A percentile compares a stretch with the other conserved stretches of the same genome.
These are phyloP conservation scores for Yarrowia sp. DNA, from an alignment of 805 yeast genomes.

Conservation along the genomic window DNA sequence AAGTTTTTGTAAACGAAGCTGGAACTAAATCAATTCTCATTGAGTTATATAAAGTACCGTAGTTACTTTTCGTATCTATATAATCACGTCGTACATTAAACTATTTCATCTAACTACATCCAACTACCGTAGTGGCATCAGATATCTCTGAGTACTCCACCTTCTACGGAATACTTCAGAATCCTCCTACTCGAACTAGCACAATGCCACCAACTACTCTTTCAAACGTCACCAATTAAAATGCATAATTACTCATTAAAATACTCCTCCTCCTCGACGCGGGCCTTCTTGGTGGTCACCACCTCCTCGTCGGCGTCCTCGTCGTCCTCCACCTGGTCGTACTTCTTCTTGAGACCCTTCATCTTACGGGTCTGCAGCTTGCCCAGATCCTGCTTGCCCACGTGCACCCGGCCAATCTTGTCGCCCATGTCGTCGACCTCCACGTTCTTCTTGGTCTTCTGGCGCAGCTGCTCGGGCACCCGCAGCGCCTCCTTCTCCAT, in stretches of 20 bases:
- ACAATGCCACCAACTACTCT: too few species aligned
- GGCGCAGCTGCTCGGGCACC: conserved; percentile 76
- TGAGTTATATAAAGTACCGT: too few species aligned
- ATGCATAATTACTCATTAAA: conserved; percentile 11
- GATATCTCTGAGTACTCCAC: too few species aligned
- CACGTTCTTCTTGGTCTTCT: conserved; percentile 84
- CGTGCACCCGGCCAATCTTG: conserved; percentile 92
- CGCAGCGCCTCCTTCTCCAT: conserved; percentile 84
- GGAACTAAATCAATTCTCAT: too few species aligned
- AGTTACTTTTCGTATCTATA: too few species aligned
- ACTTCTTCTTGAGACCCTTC: conserved; percentile 92
- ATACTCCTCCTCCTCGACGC: conserved; percentile 27
- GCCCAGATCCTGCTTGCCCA: conserved; percentile 90
- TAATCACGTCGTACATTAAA: too few species aligned
- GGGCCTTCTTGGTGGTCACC: conserved; percentile 31
- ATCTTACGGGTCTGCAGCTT: conserved; percentile 94
- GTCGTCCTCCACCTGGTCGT: conserved; percentile 66
- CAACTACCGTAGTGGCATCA: too few species aligned
- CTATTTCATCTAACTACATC: too few species aligned
- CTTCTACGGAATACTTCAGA: too few species aligned
- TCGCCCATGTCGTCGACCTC: conserved; percentile 89
- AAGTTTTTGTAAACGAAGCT: too few species aligned
- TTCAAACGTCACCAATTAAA: too few species aligned
- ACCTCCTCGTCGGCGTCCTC: conserved; percentile 48
- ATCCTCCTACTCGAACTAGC: too few species aligned